Percentiles rank a stretch among this genome's conserved stretches.
Conservation (phyloP, 192 early-diverging fungal genomes). For the Gaertneriomyces semiglobifer region DNA sequence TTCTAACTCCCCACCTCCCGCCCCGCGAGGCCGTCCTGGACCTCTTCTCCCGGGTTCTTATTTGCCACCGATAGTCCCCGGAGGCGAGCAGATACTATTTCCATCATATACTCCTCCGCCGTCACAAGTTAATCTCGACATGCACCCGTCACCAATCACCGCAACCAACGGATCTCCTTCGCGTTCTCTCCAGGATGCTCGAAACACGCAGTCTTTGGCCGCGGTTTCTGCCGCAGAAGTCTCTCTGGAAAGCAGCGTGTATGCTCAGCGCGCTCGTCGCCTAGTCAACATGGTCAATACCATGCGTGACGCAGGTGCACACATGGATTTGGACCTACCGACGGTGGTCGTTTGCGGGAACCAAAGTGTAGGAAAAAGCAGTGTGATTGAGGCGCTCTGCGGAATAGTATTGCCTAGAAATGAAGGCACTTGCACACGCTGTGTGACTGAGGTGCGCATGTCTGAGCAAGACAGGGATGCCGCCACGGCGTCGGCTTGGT, state of each 20-base stretch:
- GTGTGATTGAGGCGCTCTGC: conserved; percentile 51
- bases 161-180: too few relatives aligned
- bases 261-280: conserved; percentile 32
- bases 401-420: conserved; percentile 48
- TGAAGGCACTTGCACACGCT: conserved; percentile 55
- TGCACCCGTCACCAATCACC: too few relatives aligned
- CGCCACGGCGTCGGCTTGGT: conserved; percentile 27
- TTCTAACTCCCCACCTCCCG: too few relatives aligned
- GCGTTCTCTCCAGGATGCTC: background rate
- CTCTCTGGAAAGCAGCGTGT: conserved; percentile 28
- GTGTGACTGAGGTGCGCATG: conserved; percentile 53
- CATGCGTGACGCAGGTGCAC: conserved; percentile 43
- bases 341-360: conserved; percentile 57
- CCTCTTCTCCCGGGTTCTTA: too few relatives aligned
- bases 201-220: conserved; percentile 15
- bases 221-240: conserved; percentile 12
- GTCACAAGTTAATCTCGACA: too few relatives aligned
- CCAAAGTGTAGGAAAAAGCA: conserved; percentile 53
- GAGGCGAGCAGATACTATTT: too few relatives aligned
- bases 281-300: conserved; percentile 40
- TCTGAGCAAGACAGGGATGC: conserved; percentile 19
- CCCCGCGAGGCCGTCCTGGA: too few relatives aligned
- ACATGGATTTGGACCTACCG: conserved; percentile 53
- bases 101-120: too few relatives aligned
- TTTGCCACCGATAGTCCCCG: too few relatives aligned